phyloP scores from a whole-genome alignment of 257 asterid species.

The Nicotiana noctiflora region DNA sequence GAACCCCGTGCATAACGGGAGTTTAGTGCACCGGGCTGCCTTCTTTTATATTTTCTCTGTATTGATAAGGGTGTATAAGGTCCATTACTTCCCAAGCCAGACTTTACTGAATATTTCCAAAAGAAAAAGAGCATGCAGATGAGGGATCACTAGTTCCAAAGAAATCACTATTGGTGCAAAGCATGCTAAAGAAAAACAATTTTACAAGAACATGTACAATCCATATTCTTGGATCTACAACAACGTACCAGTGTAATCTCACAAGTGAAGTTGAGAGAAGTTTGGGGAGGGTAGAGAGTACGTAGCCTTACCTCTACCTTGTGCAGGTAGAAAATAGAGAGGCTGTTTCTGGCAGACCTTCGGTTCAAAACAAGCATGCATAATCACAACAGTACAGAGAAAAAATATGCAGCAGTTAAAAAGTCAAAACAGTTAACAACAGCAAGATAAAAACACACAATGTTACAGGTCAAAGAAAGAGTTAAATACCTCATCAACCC shows the following conservation, averaged over 20 bases:
- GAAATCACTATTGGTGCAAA: neutral
- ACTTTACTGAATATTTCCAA: neutral
- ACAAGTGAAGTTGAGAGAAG: too few species aligned
- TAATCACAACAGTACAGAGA: too few species aligned
- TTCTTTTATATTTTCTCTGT: neutral
- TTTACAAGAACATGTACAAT: neutral
- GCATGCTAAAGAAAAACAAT: neutral
- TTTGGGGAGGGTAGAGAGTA: too few species aligned
- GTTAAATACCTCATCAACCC: constrained; percentile 58
- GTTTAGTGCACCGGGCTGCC: too few species aligned
- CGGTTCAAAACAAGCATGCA: too few species aligned
- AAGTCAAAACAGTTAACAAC: too few species aligned
- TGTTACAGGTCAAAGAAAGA: neutral
- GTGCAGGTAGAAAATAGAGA: too few species aligned
- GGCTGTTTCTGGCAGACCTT: too few species aligned
- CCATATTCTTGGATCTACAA: neutral
- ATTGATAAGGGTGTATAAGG: neutral
- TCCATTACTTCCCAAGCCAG: neutral
- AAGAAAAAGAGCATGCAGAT: neutral
- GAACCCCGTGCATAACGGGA: too few species aligned
- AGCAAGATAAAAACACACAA: neutral
- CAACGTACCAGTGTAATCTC: too few species aligned
- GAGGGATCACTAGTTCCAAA: neutral
- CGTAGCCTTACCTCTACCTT: too few species aligned
- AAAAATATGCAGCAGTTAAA: too few species aligned